Percentiles rank a stretch among this genome's conserved stretches.
These are phyloP conservation scores for Fusarium globosum DNA, from an alignment of 2,329 filamentous ascomycete species.

Conservation along the genomic window DNA sequence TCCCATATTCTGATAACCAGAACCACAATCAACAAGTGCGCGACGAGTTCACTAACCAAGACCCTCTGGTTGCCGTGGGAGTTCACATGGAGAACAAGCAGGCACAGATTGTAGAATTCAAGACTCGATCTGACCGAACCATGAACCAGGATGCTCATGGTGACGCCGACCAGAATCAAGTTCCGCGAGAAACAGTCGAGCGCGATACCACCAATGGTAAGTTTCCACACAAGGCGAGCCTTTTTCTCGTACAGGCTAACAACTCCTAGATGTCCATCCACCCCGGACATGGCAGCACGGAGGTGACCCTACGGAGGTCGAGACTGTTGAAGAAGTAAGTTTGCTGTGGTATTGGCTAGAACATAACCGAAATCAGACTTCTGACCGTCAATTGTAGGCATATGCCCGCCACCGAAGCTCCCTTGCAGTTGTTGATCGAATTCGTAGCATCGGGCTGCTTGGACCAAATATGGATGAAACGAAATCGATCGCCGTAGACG, in stretches of 20 bases:
- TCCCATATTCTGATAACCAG: background rate
- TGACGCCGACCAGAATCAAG: background rate
- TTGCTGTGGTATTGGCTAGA: no score
- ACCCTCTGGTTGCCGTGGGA: background rate
- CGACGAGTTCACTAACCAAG: background rate
- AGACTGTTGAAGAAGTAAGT: background rate
- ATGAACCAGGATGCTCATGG: background rate
- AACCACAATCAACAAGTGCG: background rate
- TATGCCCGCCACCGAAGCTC: background rate
- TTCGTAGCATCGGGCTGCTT: background rate
- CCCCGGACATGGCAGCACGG: background rate
- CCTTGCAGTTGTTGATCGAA: background rate
- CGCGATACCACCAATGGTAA: background rate
- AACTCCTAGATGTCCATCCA: background rate
- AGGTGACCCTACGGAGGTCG: background rate
- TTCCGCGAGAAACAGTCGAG: background rate
- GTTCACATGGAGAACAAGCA: background rate
- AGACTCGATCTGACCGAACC: background rate
- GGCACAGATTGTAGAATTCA: background rate
- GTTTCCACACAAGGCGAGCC: no score
- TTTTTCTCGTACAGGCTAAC: background rate
- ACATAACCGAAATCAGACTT: background rate
- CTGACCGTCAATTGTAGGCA: slow-evolving; percentile 7
- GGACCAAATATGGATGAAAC: background rate
- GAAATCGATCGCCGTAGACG: background rate